phyloP scores from a whole-genome alignment of 2,329 filamentous ascomycete species.

The Huntiella omanensis region DNA sequence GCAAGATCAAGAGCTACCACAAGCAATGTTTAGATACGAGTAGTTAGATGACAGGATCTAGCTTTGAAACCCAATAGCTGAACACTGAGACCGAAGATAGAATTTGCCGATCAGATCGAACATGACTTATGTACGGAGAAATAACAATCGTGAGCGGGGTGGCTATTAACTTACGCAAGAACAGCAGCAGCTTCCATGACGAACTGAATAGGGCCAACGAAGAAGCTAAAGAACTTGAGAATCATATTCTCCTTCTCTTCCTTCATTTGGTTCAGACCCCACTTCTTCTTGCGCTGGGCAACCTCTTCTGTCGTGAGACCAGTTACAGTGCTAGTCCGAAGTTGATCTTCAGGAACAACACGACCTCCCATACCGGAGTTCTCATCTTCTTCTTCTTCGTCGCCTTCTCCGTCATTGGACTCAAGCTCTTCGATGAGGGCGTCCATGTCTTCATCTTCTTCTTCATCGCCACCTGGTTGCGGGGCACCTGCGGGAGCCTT shows the following conservation, averaged over 20 bases:
- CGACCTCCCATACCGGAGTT: conserved; percentile 31
- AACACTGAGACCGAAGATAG: too few relatives aligned
- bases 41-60: too few relatives aligned
- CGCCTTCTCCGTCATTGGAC: conserved; percentile 54
- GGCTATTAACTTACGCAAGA: conserved; percentile 63
- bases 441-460: conserved; percentile 70
- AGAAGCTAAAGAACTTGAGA: conserved; percentile 68
- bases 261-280: conserved; percentile 74
- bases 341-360: conserved; percentile 51
- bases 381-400: conserved; percentile 42
- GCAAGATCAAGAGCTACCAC: too few relatives aligned
- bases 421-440: conserved; percentile 75
- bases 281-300: conserved; percentile 42
- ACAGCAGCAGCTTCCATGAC: conserved; percentile 79
- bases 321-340: conserved; percentile 50
- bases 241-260: conserved; percentile 75
- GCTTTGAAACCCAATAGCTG: too few relatives aligned
- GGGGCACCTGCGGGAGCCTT: conserved; percentile 20
- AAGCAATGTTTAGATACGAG: too few relatives aligned
- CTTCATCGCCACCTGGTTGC: conserved; percentile 30
- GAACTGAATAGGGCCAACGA: conserved; percentile 78
- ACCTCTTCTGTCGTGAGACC: conserved; percentile 62
- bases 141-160: conserved; percentile 29
- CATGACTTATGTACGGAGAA: neutral
- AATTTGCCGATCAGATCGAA: neutral